Evolutionary conservation across 805 yeast species (phyloP), one percentile per base, ranked within the genome.

Genomic region (Kodamaea fukazawae): DNA sequence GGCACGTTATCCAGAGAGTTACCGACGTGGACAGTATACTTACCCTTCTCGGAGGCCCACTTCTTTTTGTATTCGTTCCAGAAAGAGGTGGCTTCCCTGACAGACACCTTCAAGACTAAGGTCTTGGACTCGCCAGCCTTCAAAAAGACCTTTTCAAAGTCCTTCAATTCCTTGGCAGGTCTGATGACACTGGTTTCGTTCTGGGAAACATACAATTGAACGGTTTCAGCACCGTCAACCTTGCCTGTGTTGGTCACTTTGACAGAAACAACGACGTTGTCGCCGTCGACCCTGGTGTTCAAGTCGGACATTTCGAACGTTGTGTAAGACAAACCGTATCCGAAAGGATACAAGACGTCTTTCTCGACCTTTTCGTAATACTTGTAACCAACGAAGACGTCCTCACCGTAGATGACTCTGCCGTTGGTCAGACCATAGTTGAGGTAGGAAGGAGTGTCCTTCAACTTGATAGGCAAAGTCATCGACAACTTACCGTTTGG

Each of bases 241-340:
- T 49, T 36, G 34, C 83, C 83, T 27, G 72, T 65, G 56, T 79
- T 79, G 33, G 60, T 59, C 13, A 79, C 73, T 11, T 55, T 52
- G 28, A 74, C 71, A 3, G 63, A 42, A 3, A 64, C 71, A 1
- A 49, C 56, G 8, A 61, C 38, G 15, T 47, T 40, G 20, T 61
- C 57, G 7, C 55, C 65, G 10, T 51, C 57, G n/a, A 37, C 26
- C 4, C 28, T 14, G 5, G 67, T 68, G 16, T 46, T 41, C 53
- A 76, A 59, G 43, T 71, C 58, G 6, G 58, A 52, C 44, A 74
- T 55, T 23, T 56, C 61, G 50, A 79, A 81, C 0, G 67, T 47
- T 14, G 84, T 73, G 61, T 79, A 81, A 1, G 86, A 79, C 45
- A 79, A 66, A 34, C 86, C 86, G 49, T 57, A 68, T 4, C 86